A percentile compares a stretch with the other conserved stretches of the same genome.
Conservation (phyloP, 805 yeast genomes). For the Suhomyces kilbournensis region DNA sequence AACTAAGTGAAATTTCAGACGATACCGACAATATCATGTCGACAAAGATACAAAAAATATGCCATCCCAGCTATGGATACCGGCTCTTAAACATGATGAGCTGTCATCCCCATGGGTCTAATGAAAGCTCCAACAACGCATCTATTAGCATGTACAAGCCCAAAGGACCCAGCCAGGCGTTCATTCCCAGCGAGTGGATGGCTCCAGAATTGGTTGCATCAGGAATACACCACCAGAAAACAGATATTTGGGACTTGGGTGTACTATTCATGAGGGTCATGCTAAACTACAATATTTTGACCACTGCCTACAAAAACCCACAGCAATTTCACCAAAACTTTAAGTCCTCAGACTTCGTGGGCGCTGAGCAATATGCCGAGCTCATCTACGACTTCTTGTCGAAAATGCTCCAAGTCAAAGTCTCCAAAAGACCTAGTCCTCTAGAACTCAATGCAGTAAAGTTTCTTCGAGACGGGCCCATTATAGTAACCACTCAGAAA, state of each 20-base stretch:
- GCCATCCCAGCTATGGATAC: slow-evolving; percentile 53
- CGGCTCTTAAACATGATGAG: slow-evolving; percentile 26
- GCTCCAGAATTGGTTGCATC: slow-evolving; percentile 69
- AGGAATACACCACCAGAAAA: slow-evolving; percentile 61
- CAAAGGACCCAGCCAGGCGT: slow-evolving; percentile 5
- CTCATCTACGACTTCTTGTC: slow-evolving; percentile 64
- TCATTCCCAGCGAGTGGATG: slow-evolving; percentile 50
- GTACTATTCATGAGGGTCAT: slow-evolving; percentile 53
- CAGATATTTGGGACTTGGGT: slow-evolving; percentile 94
- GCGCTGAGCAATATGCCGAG: slow-evolving; percentile 65
- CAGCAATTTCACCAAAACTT: slow-evolving; percentile 34
- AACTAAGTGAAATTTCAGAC: slow-evolving; percentile 1
- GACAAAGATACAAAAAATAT: slow-evolving; percentile 55
- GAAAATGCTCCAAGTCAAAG: slow-evolving; percentile 60
- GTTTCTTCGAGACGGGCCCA: slow-evolving; percentile 74
- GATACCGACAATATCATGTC: slow-evolving; percentile 29
- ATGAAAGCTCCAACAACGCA: neutral
- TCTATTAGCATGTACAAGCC: neutral
- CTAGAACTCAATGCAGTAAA: slow-evolving; percentile 80
- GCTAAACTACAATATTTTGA: slow-evolving; percentile 52
- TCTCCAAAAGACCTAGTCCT: slow-evolving; percentile 76
- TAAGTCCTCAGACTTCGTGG: slow-evolving; percentile 35
- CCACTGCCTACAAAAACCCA: slow-evolving; percentile 55
- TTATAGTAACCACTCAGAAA: slow-evolving; percentile 15
- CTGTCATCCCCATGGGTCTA: slow-evolving; percentile 16